Conservation (phyloP, 768 basidiomycete species). For the Rubroboletus satanas region DNA sequence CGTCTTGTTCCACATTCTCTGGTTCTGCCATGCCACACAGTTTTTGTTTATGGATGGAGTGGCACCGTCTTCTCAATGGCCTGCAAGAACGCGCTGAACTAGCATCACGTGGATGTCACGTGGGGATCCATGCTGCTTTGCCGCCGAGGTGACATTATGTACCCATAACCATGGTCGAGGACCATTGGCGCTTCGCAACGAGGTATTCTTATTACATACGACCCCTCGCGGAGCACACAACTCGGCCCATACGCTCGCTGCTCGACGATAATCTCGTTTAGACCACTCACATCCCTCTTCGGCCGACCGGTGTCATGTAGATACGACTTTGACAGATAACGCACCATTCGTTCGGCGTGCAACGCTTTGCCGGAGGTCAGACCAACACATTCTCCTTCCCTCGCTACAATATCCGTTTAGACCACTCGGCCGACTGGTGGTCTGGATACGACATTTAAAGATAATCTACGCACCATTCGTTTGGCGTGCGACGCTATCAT, state of each 20-base stretch:
- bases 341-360: neutral
- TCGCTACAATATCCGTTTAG: neutral
- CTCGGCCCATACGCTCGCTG: neutral
- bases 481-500: neutral
- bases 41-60: neutral
- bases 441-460: neutral
- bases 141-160: too few relatives aligned
- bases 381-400: neutral
- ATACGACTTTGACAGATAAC: neutral
- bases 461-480: neutral
- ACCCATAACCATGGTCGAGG: neutral
- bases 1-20: slow-evolving; percentile 37
- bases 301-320: neutral
- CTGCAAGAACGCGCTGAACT: slow-evolving; percentile 14
- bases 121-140: neutral
- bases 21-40: slow-evolving; percentile 17
- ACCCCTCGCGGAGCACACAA: neutral
- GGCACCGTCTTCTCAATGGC: neutral
- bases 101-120: slow-evolving; percentile 20
- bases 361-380: neutral
- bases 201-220: neutral
- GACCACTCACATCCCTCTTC: neutral
- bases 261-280: neutral
- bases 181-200: neutral
- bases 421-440: neutral